Base-by-base conservation (phyloP, 371 early-diverging fungal genomes). In the Mortierella sp. region DNA sequence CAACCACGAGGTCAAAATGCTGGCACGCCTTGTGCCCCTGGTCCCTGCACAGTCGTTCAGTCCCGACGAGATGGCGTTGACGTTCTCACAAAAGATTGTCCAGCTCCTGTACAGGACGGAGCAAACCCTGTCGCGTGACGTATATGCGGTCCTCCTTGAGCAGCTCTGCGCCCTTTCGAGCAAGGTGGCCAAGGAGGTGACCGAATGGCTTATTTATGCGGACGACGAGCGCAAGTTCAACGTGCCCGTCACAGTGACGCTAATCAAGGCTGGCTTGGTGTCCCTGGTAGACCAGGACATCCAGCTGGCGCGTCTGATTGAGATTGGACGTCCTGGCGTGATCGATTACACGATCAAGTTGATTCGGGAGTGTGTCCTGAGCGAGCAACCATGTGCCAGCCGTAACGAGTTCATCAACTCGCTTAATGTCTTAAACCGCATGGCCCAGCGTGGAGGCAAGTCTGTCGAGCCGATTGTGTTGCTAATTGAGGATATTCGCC, bases 141-240 rank as follows among this genome's bases (percentile, higher is more conserved):
- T 93, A 26, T 96, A 94, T 67, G 89, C 94, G 5, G 79, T 88
- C 8, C 73, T 98, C 2, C 80, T 99, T 56, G 92, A 92, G 56
- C 82, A 89, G 6, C 79, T 97, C 15, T 95, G 94, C 65, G 93
- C 94, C 52, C 70, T 88, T 27, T 94, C 95, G 0, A 85, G 85
- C 56, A 86, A 87, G 28, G 92, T 94, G 0, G 89, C 86, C 24
- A 88, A 90, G 46, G 94, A 97, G 78, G 92, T 98, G 39, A 90
- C 86, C 3, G 84, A 88, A 24, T 98, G 98, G 98, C 79, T 99
- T 15, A 86, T 95, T n/a, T 96, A 93, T 80, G 88, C 94, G 3
- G 95, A 96, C 43, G 97, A 98, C 67, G 97, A 96, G 79, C 93
- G 95, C 71, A 95, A 97, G 72, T 92, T 88, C 70, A 91, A 93